A percentile compares a stretch with the other conserved stretches of the same genome.
phyloP scores from a whole-genome alignment of 805 yeast genomes.

The Myxozyma neglecta region DNA sequence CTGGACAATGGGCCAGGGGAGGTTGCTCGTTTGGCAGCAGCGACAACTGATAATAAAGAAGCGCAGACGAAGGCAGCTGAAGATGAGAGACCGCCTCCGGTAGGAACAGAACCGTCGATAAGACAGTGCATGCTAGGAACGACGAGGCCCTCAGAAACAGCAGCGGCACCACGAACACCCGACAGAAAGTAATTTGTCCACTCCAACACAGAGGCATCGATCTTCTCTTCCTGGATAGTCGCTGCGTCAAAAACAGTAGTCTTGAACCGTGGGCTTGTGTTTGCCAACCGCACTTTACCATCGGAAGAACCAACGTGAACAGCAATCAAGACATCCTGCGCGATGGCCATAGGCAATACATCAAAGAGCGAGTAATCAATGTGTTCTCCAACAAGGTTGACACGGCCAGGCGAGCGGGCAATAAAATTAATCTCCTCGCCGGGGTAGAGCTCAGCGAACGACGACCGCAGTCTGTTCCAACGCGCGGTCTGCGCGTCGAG shows the following conservation, averaged over 20 bases:
- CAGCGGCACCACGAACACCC: conserved; percentile 60
- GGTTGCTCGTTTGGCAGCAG: conserved; percentile 49
- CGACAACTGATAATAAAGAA: conserved; percentile 57
- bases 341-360: conserved; percentile 73
- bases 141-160: conserved; percentile 40
- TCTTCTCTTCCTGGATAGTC: conserved; percentile 39
- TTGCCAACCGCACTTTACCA: conserved; percentile 41
- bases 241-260: conserved; percentile 20
- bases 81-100: conserved; percentile 70
- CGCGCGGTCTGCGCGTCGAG: conserved; percentile 11
- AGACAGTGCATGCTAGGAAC: conserved; percentile 48
- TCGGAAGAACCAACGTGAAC: conserved; percentile 37
- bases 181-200: conserved; percentile 75
- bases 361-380: conserved; percentile 68
- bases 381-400: conserved; percentile 73
- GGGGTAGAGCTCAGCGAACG: conserved; percentile 9
- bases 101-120: conserved; percentile 66
- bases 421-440: conserved; percentile 46
- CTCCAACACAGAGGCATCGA: conserved; percentile 52
- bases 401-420: conserved; percentile 73
- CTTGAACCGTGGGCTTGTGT: conserved; percentile 39
- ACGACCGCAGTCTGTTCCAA: conserved; percentile 3
- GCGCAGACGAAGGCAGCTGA: conserved; percentile 73
- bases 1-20: not conserved
- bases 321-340: conserved; percentile 60